phyloP scores from a whole-genome alignment of 768 basidiomycete species.

The Boletus edulis region DNA sequence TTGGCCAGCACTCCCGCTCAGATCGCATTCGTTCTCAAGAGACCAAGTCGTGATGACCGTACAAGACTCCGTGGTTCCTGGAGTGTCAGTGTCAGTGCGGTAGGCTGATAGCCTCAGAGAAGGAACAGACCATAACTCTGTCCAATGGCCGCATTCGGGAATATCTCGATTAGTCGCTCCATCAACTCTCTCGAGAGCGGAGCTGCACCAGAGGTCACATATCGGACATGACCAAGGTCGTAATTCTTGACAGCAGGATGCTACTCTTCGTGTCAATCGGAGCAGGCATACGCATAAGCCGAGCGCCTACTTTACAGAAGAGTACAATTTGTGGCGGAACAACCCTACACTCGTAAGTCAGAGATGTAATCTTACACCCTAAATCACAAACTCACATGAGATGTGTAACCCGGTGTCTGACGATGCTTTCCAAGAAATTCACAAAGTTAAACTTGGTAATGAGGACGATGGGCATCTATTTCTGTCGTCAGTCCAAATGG shows the following conservation, averaged over 20 bases:
- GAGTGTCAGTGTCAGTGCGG: not conserved
- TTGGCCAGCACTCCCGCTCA: slow-evolving; percentile 55
- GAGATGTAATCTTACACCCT: not conserved
- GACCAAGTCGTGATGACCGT: slow-evolving; percentile 51
- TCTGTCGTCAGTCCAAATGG: slow-evolving; percentile 2
- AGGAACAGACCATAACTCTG: slow-evolving; percentile 54
- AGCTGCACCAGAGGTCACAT: slow-evolving; percentile 50
- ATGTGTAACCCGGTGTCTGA: slow-evolving; percentile 45
- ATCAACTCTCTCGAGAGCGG: slow-evolving; percentile 55
- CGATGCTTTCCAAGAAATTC: slow-evolving; percentile 45
- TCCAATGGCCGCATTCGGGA: slow-evolving; percentile 54
- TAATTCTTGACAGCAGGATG: slow-evolving; percentile 40
- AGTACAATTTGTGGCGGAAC: slow-evolving; percentile 50
- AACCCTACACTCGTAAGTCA: slow-evolving; percentile 23
- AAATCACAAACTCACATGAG: slow-evolving; percentile 29
- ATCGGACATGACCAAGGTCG: slow-evolving; percentile 39
- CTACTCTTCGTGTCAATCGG: slow-evolving; percentile 15
- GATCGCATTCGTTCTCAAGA: slow-evolving; percentile 42
- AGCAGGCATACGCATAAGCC: not conserved
- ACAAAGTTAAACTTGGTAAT: slow-evolving; percentile 42
- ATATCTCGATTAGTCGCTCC: slow-evolving; percentile 39
- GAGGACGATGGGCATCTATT: slow-evolving; percentile 52
- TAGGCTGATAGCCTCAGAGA: not conserved
- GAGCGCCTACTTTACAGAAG: slow-evolving; percentile 44
- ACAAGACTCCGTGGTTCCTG: slow-evolving; percentile 65